Percentiles rank a stretch among this genome's conserved stretches.
Conservation (phyloP, 176 grass and related monocot species). For the Zizania latifolia region DNA sequence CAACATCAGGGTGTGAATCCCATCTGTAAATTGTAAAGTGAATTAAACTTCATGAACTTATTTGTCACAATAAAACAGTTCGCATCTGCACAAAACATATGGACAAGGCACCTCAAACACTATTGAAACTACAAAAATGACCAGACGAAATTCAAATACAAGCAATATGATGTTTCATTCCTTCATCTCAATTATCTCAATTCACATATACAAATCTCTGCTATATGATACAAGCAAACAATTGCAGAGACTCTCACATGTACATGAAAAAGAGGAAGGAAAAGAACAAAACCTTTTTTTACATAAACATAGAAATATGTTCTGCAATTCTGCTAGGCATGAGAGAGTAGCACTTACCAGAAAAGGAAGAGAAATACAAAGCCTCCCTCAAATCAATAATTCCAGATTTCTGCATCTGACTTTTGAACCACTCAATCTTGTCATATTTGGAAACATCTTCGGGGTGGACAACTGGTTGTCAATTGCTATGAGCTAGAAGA, state of each 20-base stretch:
- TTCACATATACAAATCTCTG: background rate
- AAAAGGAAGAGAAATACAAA: conserved; percentile 60
- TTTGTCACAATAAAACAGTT: background rate
- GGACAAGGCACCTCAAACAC: background rate
- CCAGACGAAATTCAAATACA: background rate
- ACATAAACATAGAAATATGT: conserved; percentile 1
- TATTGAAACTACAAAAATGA: background rate
- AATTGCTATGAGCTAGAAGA: conserved; percentile 62
- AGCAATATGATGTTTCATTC: background rate
- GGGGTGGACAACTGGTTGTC: conserved; percentile 46
- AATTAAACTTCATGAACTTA: background rate
- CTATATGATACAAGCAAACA: background rate
- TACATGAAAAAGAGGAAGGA: background rate
- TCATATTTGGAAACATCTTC: conserved; percentile 48
- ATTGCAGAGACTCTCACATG: background rate
- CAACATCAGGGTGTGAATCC: background rate
- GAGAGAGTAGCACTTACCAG: conserved; percentile 30
- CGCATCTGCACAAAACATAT: background rate
- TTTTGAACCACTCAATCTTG: conserved; percentile 66
- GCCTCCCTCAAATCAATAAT: conserved; percentile 45
- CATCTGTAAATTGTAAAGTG: background rate
- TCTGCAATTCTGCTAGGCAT: background rate
- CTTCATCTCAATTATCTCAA: background rate
- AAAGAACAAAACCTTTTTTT: background rate
- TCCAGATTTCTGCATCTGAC: conserved; percentile 52